Evolutionary conservation across 345 rosid genomes (phyloP).

Genomic region (Brassica carinata): DNA sequence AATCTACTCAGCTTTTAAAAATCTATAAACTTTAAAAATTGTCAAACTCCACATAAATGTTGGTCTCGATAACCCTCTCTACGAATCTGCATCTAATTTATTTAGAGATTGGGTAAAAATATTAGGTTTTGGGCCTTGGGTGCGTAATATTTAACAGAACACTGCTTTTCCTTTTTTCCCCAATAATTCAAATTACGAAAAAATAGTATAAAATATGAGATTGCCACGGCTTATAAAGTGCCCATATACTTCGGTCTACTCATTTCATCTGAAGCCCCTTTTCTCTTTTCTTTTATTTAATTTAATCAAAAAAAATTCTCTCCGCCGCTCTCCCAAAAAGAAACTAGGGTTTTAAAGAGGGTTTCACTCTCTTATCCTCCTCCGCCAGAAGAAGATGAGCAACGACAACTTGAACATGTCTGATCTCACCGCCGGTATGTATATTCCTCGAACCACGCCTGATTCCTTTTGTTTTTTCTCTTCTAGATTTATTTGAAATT

Average conservation of each 20-base stretch:
- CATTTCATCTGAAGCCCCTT: neutral
- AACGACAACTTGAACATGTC: conserved; percentile 57
- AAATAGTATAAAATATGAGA: neutral
- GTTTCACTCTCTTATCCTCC: neutral
- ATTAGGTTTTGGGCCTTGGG: too few relatives aligned
- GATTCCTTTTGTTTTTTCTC: neutral
- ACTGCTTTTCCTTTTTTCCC: too few relatives aligned
- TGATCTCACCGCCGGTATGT: conserved; percentile 71
- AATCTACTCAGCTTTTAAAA: too few relatives aligned
- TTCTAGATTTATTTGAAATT: neutral
- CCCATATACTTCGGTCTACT: neutral
- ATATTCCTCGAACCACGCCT: neutral
- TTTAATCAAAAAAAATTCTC: neutral
- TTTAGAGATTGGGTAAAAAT: too few relatives aligned
- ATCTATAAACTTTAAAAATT: too few relatives aligned
- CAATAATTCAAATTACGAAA: neutral
- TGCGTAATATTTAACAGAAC: too few relatives aligned
- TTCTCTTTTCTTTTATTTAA: neutral
- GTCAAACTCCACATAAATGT: too few relatives aligned
- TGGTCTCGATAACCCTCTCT: too few relatives aligned
- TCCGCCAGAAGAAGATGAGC: neutral
- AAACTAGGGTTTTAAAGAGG: neutral
- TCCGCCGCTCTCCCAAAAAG: neutral
- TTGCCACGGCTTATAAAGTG: neutral
- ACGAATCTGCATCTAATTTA: too few relatives aligned